A percentile compares a stretch with the other conserved stretches of the same genome.
Conservation (phyloP, 495 filamentous ascomycete genomes). For the Lindgomyces ingoldianus region DNA sequence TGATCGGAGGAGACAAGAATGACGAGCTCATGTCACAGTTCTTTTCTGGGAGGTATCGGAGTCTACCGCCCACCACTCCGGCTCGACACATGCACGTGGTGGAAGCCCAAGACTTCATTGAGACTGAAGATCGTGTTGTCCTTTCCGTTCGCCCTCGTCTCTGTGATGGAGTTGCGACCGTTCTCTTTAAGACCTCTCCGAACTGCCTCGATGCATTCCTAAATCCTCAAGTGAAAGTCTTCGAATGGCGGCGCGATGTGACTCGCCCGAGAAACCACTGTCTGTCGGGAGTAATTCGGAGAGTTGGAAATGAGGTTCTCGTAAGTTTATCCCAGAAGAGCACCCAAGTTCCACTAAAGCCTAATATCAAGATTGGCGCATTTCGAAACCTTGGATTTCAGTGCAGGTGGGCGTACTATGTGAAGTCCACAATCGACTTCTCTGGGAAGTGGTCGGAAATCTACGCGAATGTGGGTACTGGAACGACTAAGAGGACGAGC, state of each 20-base stretch:
- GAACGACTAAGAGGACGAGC: background rate
- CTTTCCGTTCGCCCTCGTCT: conserved; percentile 2
- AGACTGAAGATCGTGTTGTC: background rate
- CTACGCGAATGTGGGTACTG: background rate
- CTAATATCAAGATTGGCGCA: background rate
- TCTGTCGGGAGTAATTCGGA: conserved; percentile 9
- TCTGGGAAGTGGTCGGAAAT: conserved; percentile 8
- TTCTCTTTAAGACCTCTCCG: background rate
- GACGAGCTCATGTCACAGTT: background rate
- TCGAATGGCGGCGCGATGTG: conserved; percentile 12
- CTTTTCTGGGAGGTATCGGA: background rate
- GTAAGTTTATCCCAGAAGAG: background rate
- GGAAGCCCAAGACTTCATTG: background rate
- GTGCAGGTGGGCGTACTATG: background rate
- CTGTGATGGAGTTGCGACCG: conserved; percentile 13
- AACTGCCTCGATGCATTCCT: conserved; percentile 9
- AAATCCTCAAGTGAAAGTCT: background rate
- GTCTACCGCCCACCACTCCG: background rate
- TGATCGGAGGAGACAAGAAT: conserved; percentile 2
- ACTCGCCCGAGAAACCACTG: background rate
- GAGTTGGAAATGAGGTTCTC: conserved; percentile 1
- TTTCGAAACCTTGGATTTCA: conserved; percentile 4
- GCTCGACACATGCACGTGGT: conserved; percentile 17
- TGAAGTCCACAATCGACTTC: background rate
- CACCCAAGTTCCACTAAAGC: background rate